Base-by-base conservation (phyloP, 1,284 basidiomycete genomes). In the Tilletia caries region DNA sequence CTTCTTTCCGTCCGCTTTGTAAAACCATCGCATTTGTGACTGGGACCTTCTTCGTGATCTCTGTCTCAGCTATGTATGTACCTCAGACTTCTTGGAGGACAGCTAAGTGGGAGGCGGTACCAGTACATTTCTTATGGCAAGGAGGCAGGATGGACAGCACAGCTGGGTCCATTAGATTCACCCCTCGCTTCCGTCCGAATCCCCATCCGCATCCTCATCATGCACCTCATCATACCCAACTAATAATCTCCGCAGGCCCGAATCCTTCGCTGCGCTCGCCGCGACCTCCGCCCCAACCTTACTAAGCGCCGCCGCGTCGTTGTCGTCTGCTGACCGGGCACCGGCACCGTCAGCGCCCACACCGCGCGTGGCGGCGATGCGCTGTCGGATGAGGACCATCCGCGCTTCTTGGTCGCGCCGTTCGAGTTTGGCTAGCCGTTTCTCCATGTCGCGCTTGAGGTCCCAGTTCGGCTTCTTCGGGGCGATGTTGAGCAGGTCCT, bases 391-490 rank as follows among this genome's bases (percentile, higher is more conserved):
- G 27, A 98, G 87, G 5, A 90, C 91, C 76, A 95, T 91, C 72
- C 96, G 91, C 1, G 95, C 90, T 82, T 95, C 91, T 76, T 95
- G 92, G 1, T 93, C 96, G 83, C 89, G 89, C 72, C 92, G 86
- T 80, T 96, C 92, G n/a, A 98, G 86, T 82, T 90, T 95, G 13
- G 89, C 87, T 67, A 95, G 86, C 79, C 95, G 92, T 85, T 91
- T 92, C 69, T 93, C 91, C 85, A 95, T 89, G 80, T 97, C 93
- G 64, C 95, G 89, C 84, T 95, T 97, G 74, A 98, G 86, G 84
- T 98, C 95, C 95, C 95, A 98, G 83, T 98, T 98, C 12, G 91
- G 89, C 65, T 93, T 88, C 86, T 95, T 95, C 1, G 95, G 95
- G 32, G 95, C 95, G 75, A 98, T 97, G 82, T 96, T 98, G 82